Percentiles rank a stretch among this genome's conserved stretches.
Evolutionary conservation across 371 early-diverging fungal species (phyloP).

Genomic region (Mortierella sp.): DNA sequence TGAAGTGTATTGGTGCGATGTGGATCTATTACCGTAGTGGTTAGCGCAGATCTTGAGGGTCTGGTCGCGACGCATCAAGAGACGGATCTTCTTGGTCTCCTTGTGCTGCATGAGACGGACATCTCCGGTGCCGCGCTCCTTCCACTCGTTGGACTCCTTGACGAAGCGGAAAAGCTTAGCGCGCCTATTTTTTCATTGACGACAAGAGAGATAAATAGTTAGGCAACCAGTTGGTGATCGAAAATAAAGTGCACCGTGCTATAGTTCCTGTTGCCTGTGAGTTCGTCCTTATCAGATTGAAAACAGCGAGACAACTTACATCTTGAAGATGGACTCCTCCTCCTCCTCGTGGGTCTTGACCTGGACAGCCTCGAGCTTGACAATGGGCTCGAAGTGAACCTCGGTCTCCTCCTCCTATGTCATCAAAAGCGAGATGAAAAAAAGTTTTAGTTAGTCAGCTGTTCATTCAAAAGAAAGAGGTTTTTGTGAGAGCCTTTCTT

Average conservation of each 20-base stretch:
- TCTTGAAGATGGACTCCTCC: constrained; percentile 93
- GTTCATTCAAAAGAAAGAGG: neutral
- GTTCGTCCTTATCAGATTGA: neutral
- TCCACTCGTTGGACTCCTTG: constrained; percentile 93
- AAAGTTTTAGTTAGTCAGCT: constrained; percentile 10
- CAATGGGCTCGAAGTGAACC: constrained; percentile 96
- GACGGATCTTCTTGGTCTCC: constrained; percentile 87
- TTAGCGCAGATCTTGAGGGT: constrained; percentile 98
- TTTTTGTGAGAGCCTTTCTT: neutral
- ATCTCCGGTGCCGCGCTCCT: constrained; percentile 99
- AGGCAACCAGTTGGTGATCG: neutral
- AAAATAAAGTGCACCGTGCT: neutral
- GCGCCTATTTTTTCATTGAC: constrained; percentile 74
- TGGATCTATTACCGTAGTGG: constrained; percentile 79
- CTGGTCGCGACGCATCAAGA: constrained; percentile 98
- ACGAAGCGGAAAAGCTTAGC: constrained; percentile 98
- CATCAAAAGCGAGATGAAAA: neutral
- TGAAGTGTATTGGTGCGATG: neutral
- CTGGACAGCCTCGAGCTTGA: constrained; percentile 93
- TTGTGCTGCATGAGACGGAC: constrained; percentile 95
- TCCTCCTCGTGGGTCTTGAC: constrained; percentile 97
- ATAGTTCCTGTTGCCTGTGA: neutral
- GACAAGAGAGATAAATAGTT: neutral
- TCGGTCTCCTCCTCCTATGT: constrained; percentile 83
- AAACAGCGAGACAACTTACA: constrained; percentile 71